Conservation (phyloP, 2,329 filamentous ascomycete genomes). For the Grosmannia clavigera region DNA sequence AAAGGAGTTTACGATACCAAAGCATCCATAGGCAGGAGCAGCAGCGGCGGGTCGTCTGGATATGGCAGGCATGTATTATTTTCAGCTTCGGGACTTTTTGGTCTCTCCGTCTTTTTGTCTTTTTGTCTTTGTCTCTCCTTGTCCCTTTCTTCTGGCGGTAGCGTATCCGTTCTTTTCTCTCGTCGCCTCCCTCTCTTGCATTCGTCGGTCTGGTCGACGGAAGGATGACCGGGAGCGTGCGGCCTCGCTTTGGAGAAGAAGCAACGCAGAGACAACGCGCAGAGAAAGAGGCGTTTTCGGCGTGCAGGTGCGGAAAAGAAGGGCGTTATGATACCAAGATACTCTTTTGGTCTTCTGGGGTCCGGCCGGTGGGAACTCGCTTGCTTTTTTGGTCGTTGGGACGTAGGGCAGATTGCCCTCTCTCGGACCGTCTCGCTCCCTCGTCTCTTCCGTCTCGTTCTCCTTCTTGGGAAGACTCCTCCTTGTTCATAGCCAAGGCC, state of each 20-base stretch:
- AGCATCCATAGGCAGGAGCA: background rate
- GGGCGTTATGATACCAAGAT: slow-evolving; percentile 1
- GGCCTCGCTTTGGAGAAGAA: no score
- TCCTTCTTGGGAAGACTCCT: background rate
- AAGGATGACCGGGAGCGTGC: background rate
- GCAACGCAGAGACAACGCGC: no score
- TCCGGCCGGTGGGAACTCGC: background rate
- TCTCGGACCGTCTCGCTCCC: no score
- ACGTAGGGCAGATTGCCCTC: no score
- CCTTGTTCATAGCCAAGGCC: background rate
- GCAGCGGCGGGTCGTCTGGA: background rate
- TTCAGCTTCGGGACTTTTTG: background rate
- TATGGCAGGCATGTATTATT: slow-evolving; percentile 1
- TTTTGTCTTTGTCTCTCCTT: background rate
- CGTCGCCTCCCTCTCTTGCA: background rate
- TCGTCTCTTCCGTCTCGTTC: background rate
- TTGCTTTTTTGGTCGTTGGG: background rate
- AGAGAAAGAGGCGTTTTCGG: background rate
- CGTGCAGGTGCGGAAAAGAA: background rate
- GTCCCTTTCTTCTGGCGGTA: background rate
- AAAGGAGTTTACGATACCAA: background rate
- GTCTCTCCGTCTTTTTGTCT: background rate
- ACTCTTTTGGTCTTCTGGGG: background rate
- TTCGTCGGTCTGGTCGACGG: background rate
- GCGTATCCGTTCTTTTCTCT: background rate